phyloP scores from a whole-genome alignment of 306 rosid genomes.

The Carpinus viminea region DNA sequence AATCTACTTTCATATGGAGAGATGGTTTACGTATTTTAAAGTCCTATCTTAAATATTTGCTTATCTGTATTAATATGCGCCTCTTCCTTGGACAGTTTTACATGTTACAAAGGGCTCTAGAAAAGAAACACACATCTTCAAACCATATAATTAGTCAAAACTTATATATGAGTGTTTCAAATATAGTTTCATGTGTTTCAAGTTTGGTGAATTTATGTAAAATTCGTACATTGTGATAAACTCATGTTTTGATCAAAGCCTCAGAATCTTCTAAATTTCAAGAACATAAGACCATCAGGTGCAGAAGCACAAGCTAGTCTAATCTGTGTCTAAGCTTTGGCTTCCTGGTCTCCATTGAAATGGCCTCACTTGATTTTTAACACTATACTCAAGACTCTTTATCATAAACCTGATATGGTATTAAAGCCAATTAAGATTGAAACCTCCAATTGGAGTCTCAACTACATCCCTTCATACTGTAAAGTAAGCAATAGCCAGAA shows the following conservation, averaged over 20 bases:
- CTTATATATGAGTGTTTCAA: background rate
- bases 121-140: background rate
- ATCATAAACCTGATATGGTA: too few relatives aligned
- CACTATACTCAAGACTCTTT: too few relatives aligned
- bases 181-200: background rate
- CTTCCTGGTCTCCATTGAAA: too few relatives aligned
- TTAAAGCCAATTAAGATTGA: too few relatives aligned
- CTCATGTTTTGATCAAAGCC: background rate
- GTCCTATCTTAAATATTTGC: background rate
- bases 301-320: background rate
- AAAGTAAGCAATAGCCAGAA: too few relatives aligned
- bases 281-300: constrained; percentile 3
- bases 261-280: background rate
- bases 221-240: background rate
- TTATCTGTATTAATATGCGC: background rate
- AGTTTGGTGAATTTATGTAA: background rate
- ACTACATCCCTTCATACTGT: too few relatives aligned
- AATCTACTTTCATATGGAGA: constrained; percentile 11
- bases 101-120: background rate
- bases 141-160: background rate
- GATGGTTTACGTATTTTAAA: background rate
- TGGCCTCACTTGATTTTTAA: too few relatives aligned
- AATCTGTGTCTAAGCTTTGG: background rate
- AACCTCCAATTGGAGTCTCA: too few relatives aligned
- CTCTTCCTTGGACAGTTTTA: background rate